These are phyloP conservation scores for Plasmodium coatneyi DNA, from an alignment of 169 alveolate species.

Conservation along the genomic window DNA sequence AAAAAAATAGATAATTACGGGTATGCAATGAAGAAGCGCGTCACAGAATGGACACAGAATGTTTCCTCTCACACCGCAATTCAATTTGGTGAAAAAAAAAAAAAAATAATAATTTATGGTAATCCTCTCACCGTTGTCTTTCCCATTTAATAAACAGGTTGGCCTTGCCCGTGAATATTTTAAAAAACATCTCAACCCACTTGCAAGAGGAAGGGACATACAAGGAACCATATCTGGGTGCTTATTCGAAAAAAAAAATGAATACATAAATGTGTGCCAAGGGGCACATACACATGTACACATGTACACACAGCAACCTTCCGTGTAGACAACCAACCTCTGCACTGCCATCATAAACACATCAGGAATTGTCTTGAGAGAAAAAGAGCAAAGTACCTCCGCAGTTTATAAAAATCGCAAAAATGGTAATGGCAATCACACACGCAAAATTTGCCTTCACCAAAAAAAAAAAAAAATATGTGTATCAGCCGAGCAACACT, in stretches of 20 bases:
- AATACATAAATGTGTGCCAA: slow-evolving; percentile 4
- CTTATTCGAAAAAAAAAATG: slow-evolving; percentile 5
- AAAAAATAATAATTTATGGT: not conserved
- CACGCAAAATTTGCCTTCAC: not conserved
- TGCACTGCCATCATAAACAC: not conserved
- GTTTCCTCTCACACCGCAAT: not conserved
- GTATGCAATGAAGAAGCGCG: slow-evolving; percentile 12
- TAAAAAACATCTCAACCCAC: slow-evolving; percentile 37
- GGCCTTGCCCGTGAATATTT: slow-evolving; percentile 51
- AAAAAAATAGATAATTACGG: slow-evolving; percentile 72
- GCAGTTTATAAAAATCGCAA: not conserved
- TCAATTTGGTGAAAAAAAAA: not conserved
- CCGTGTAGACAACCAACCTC: not conserved
- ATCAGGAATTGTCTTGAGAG: slow-evolving; percentile 59
- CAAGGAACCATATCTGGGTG: slow-evolving; percentile 63
- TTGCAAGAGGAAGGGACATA: slow-evolving; percentile 48
- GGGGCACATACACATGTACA: not conserved
- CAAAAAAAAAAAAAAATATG: not conserved
- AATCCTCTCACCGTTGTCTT: not conserved
- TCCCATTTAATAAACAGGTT: slow-evolving; percentile 11
- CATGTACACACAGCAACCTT: not conserved
- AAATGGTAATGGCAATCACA: slow-evolving; percentile 10
- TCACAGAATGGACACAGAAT: not conserved
- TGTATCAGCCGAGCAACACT: not conserved
- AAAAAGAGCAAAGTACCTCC: not conserved